A percentile compares a stretch with the other conserved stretches of the same genome.
These are phyloP conservation scores for Cyclotella atomus DNA, from an alignment of 108 stramenopile genomes.

Conservation along the genomic window DNA sequence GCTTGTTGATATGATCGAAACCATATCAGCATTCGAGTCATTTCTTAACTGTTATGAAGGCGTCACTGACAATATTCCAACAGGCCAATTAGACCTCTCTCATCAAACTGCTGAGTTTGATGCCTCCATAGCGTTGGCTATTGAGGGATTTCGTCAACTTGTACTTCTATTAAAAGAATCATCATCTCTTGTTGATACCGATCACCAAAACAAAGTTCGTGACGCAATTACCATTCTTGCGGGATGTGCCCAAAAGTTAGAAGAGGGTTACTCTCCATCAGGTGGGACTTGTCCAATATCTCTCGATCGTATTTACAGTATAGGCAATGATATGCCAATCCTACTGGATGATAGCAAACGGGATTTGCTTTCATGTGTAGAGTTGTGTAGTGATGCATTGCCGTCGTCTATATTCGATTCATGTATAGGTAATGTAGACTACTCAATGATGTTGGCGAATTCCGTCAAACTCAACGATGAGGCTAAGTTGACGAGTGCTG, in stretches of 20 bases:
- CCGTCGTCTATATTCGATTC: conserved; percentile 39
- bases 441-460: conserved; percentile 12
- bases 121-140: conserved; percentile 18
- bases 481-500: neutral
- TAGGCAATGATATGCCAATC: conserved; percentile 9
- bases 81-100: conserved; percentile 37
- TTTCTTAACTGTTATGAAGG: conserved; percentile 28
- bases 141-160: conserved; percentile 58
- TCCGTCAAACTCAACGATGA: conserved; percentile 16
- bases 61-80: conserved; percentile 47
- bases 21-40: conserved; percentile 25
- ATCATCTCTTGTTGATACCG: conserved; percentile 28
- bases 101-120: conserved; percentile 42
- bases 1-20: conserved; percentile 40
- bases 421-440: conserved; percentile 9
- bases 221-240: conserved; percentile 44
- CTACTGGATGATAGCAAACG: conserved; percentile 18
- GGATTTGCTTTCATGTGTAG: conserved; percentile 33
- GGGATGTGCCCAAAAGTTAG: conserved; percentile 37
- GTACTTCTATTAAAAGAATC: conserved; percentile 49
- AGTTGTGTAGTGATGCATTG: conserved; percentile 22
- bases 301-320: conserved; percentile 10
- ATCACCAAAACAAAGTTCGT: conserved; percentile 23
- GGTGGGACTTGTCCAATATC: conserved; percentile 33
- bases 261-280: conserved; percentile 32